Evolutionary conservation across 768 basidiomycete genomes (phyloP).

Genomic region (Kwoniella dendrophila): DNA sequence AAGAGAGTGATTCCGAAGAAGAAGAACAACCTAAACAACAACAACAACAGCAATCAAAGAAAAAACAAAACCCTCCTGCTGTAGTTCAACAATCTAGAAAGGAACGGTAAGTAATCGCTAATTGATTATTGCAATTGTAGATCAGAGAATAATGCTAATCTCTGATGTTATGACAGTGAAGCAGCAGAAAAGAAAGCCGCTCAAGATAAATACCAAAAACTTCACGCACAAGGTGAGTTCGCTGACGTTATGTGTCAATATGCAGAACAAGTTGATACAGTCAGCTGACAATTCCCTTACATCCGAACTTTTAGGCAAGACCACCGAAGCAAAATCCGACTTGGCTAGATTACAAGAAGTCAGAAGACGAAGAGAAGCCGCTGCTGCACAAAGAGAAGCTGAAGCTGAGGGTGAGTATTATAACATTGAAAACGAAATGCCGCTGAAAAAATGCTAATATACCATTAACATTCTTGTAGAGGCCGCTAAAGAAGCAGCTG

Average conservation of each 20-base stretch:
- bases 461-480: conserved; percentile 19
- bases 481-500: conserved; percentile 47
- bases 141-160: conserved; percentile 58
- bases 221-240: conserved; percentile 58
- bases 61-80: conserved; percentile 24
- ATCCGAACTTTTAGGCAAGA: conserved; percentile 80
- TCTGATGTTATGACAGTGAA: conserved; percentile 62
- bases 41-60: conserved; percentile 34
- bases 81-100: conserved; percentile 45
- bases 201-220: conserved; percentile 84
- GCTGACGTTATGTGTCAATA: no score
- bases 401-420: conserved; percentile 74
- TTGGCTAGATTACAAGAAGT: conserved; percentile 80
- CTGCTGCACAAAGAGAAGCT: conserved; percentile 82
- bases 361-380: conserved; percentile 81
- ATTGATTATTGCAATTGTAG: conserved; percentile 45
- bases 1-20: conserved; percentile 26
- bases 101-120: conserved; percentile 53
- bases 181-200: conserved; percentile 90
- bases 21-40: conserved; percentile 8
- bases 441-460: conserved; percentile 10
- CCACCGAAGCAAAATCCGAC: conserved; percentile 84
- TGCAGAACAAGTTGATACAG: no score
- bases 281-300: no score
- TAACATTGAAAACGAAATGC: not conserved